Conservation (phyloP, 495 filamentous ascomycete genomes). For the Poronia punctata region DNA sequence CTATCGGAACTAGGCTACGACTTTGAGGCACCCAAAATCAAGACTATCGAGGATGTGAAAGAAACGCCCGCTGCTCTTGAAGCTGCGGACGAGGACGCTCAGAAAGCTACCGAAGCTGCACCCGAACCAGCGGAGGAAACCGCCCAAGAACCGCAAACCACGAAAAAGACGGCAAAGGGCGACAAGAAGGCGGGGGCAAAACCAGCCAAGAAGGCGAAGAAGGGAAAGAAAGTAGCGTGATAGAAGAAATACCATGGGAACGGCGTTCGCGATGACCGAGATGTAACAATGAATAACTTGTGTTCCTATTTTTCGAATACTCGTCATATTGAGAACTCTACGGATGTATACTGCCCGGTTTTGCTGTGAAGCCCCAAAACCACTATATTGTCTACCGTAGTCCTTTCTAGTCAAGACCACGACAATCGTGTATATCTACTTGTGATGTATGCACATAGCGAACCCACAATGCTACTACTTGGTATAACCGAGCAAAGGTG, state of each 20-base stretch:
- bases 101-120: slow-evolving; percentile 31
- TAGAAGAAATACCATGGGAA: slow-evolving; percentile 4
- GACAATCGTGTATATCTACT: too few relatives aligned
- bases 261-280: slow-evolving; percentile 7
- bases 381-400: too few relatives aligned
- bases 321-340: too few relatives aligned
- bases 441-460: slow-evolving; percentile 32
- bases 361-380: too few relatives aligned
- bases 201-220: slow-evolving; percentile 31
- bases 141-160: slow-evolving; percentile 4
- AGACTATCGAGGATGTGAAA: slow-evolving; percentile 45
- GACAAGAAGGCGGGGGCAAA: slow-evolving; percentile 18
- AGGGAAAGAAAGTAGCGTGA: slow-evolving; percentile 24
- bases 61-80: slow-evolving; percentile 18
- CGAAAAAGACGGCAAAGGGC: slow-evolving; percentile 8
- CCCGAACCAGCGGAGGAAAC: slow-evolving; percentile 9
- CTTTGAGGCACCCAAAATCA: slow-evolving; percentile 66
- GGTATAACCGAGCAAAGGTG: slow-evolving; percentile 19
- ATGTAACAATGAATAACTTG: slow-evolving; percentile 9
- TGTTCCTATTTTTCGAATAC: too few relatives aligned
- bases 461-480: slow-evolving; percentile 23
- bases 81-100: slow-evolving; percentile 27
- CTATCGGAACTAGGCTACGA: slow-evolving; percentile 80
- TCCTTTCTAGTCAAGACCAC: too few relatives aligned
- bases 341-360: too few relatives aligned